Evolutionary conservation across 306 rosid genomes (phyloP).

Genomic region (Rubus idaeus): DNA sequence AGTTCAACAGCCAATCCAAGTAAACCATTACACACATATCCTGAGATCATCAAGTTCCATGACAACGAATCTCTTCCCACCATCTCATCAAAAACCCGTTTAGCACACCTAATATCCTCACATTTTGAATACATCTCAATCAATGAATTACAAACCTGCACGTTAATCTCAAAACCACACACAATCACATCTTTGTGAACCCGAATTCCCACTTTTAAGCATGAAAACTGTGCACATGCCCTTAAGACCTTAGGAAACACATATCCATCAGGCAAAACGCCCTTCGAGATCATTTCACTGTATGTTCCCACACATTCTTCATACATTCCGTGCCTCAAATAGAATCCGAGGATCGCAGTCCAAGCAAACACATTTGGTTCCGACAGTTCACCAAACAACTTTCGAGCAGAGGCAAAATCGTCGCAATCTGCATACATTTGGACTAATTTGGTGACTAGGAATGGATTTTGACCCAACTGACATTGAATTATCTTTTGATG

Average conservation of each 20-base stretch:
- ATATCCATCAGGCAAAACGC: slow-evolving; percentile 35
- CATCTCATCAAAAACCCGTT: slow-evolving; percentile 41
- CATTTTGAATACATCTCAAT: slow-evolving; percentile 50
- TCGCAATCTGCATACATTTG: slow-evolving; percentile 48
- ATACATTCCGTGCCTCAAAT: slow-evolving; percentile 31
- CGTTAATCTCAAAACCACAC: slow-evolving; percentile 20
- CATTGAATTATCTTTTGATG: slow-evolving; percentile 33
- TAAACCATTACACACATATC: slow-evolving; percentile 41
- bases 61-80: slow-evolving; percentile 35
- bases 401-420: slow-evolving; percentile 27
- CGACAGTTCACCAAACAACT: slow-evolving; percentile 27
- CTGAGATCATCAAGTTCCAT: slow-evolving; percentile 51
- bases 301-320: slow-evolving; percentile 32
- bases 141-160: slow-evolving; percentile 36
- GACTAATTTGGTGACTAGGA: slow-evolving; percentile 41
- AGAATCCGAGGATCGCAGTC: slow-evolving; percentile 40
- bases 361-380: slow-evolving; percentile 49
- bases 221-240: slow-evolving; percentile 34
- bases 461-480: slow-evolving; percentile 26
- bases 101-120: slow-evolving; percentile 26
- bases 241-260: slow-evolving; percentile 50
- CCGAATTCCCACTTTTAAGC: slow-evolving; percentile 22
- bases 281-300: slow-evolving; percentile 23
- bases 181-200: slow-evolving; percentile 38
- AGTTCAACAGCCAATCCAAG: slow-evolving; percentile 27